Conservation (phyloP, 2,329 filamentous ascomycete species). For the Aureobasidium zeae region DNA sequence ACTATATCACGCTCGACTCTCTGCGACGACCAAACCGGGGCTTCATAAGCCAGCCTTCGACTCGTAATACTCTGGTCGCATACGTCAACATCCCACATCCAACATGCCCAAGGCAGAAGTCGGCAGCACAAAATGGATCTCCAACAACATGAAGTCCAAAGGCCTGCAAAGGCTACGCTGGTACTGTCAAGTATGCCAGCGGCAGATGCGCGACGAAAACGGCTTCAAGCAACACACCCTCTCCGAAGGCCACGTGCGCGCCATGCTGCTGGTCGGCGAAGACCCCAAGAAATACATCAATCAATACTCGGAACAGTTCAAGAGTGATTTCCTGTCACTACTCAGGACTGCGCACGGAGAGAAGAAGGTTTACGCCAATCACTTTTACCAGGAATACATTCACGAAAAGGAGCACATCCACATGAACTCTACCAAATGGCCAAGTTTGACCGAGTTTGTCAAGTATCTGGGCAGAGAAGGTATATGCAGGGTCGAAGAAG, state of each 20-base stretch:
- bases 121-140: conserved; percentile 80
- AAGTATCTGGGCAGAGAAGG: conserved; percentile 80
- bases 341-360: conserved; percentile 80
- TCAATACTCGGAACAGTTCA: conserved; percentile 72
- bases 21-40: too few relatives aligned
- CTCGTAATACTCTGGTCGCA: too few relatives aligned
- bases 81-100: not conserved
- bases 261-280: conserved; percentile 80
- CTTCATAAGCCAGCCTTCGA: too few relatives aligned
- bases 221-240: conserved; percentile 76
- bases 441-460: conserved; percentile 78
- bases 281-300: conserved; percentile 77
- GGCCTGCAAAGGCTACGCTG: conserved; percentile 72
- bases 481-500: conserved; percentile 83
- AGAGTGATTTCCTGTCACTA: conserved; percentile 66
- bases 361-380: conserved; percentile 80
- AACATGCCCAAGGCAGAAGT: conserved; percentile 62
- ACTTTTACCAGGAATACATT: conserved; percentile 94
- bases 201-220: conserved; percentile 75
- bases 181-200: conserved; percentile 77
- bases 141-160: conserved; percentile 82
- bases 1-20: too few relatives aligned
- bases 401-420: conserved; percentile 79
- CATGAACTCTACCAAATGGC: conserved; percentile 90
- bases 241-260: conserved; percentile 77